Evolutionary conservation across 306 rosid genomes (phyloP).

Genomic region (Hippophae rhamnoides): DNA sequence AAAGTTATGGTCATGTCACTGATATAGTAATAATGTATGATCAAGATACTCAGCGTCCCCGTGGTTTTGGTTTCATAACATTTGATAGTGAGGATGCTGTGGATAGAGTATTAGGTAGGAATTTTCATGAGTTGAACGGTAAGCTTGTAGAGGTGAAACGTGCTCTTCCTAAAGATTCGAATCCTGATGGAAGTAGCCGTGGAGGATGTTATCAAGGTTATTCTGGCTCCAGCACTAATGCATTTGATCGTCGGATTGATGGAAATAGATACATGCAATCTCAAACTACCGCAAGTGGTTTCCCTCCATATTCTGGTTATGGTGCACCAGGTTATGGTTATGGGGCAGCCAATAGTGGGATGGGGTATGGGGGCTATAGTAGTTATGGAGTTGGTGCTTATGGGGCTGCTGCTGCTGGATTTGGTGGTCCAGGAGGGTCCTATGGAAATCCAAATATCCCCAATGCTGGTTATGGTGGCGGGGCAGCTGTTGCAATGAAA

Average conservation of each 20-base stretch:
- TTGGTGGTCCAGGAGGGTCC: slow-evolving; percentile 38
- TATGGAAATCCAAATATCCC: slow-evolving; percentile 44
- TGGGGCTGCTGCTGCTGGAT: slow-evolving; percentile 37
- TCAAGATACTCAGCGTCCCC: slow-evolving; percentile 56
- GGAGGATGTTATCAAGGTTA: slow-evolving; percentile 48
- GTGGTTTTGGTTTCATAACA: slow-evolving; percentile 59
- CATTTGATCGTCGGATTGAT: slow-evolving; percentile 41
- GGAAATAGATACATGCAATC: slow-evolving; percentile 42
- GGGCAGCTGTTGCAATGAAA: slow-evolving; percentile 36
- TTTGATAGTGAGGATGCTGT: slow-evolving; percentile 54
- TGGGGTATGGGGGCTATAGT: slow-evolving; percentile 41
- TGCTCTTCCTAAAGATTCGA: slow-evolving; percentile 55
- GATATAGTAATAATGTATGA: slow-evolving; percentile 62
- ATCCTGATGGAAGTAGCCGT: slow-evolving; percentile 46
- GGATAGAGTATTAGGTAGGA: slow-evolving; percentile 46
- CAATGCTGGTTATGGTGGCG: slow-evolving; percentile 28
- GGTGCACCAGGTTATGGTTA: slow-evolving; percentile 42
- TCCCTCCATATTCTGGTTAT: slow-evolving; percentile 45
- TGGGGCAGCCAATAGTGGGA: slow-evolving; percentile 34
- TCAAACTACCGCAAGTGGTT: slow-evolving; percentile 36
- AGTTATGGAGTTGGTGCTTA: slow-evolving; percentile 41
- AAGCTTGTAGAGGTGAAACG: slow-evolving; percentile 55
- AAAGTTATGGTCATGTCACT: slow-evolving; percentile 40
- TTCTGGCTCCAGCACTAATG: slow-evolving; percentile 33
- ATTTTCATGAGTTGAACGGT: slow-evolving; percentile 49